Percentiles rank a stretch among this genome's conserved stretches.
phyloP scores from a whole-genome alignment of 768 basidiomycete genomes.

The Kwoniella dendrophila region DNA sequence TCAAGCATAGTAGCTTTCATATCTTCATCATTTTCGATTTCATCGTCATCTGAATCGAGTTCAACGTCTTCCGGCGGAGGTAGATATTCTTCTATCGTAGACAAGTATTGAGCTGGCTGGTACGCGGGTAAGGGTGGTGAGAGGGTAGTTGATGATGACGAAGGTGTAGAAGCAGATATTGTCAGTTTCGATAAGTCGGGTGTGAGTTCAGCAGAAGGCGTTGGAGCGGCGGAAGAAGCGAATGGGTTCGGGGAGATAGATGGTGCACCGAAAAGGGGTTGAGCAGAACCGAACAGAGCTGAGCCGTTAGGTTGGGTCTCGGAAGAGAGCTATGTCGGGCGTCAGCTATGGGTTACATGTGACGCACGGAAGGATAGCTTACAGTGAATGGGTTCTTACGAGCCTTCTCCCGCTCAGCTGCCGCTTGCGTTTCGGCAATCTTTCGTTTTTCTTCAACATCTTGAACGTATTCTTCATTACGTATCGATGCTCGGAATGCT shows the following conservation, averaged over 20 bases:
- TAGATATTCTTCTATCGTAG: constrained; percentile 52
- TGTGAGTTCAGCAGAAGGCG: constrained; percentile 11
- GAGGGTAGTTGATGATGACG: constrained; percentile 25
- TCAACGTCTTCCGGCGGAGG: constrained; percentile 39
- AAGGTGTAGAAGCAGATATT: constrained; percentile 20
- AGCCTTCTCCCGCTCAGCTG: constrained; percentile 36
- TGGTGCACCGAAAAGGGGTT: constrained; percentile 32
- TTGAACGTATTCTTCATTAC: constrained; percentile 52
- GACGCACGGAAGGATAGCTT: constrained; percentile 11
- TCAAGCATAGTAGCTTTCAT: constrained; percentile 55
- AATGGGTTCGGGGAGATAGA: constrained; percentile 31
- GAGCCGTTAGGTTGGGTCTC: constrained; percentile 19
- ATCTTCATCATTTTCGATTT: constrained; percentile 43
- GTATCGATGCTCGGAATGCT: constrained; percentile 50
- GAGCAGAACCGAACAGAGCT: constrained; percentile 39
- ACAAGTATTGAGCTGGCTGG: constrained; percentile 52
- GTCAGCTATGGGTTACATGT: not conserved
- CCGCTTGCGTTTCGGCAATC: constrained; percentile 33
- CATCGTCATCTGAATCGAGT: constrained; percentile 9
- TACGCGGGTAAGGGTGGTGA: constrained; percentile 52
- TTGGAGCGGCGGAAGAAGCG: constrained; percentile 4
- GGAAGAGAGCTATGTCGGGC: not conserved
- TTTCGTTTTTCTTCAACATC: constrained; percentile 47
- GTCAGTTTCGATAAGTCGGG: constrained; percentile 35
- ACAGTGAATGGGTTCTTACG: constrained; percentile 54